Evolutionary conservation across 345 rosid genomes (phyloP).

Genomic region (Pelargonium nanum): DNA sequence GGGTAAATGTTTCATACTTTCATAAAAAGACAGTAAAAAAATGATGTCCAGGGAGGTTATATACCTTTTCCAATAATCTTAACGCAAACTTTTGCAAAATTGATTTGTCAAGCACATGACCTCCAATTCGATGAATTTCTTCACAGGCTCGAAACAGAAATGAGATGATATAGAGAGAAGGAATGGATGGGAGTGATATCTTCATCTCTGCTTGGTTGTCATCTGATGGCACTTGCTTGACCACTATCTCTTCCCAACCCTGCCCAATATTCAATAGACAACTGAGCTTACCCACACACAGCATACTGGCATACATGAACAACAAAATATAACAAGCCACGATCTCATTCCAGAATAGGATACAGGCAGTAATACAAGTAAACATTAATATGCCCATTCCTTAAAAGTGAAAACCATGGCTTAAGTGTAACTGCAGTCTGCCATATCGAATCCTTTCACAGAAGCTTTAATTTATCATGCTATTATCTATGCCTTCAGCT

Average conservation of each 20-base stretch:
- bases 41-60: slow-evolving; percentile 4
- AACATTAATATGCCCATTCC: not conserved
- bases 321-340: slow-evolving; percentile 3
- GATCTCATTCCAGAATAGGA: not conserved
- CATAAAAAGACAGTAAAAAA: not conserved
- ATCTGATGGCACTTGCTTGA: slow-evolving; percentile 66
- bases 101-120: slow-evolving; percentile 85
- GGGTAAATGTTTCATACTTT: not conserved
- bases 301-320: not conserved
- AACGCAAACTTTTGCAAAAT: slow-evolving; percentile 71
- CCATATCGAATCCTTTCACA: no score
- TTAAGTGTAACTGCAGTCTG: no score
- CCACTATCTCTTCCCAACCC: slow-evolving; percentile 98
- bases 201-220: slow-evolving; percentile 69
- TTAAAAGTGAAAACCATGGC: not conserved
- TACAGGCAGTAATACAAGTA: not conserved
- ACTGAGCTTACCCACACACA: slow-evolving; percentile 5
- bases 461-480: no score
- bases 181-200: slow-evolving; percentile 88
- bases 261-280: slow-evolving; percentile 29
- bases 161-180: slow-evolving; percentile 83
- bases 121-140: slow-evolving; percentile 95
- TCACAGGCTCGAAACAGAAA: slow-evolving; percentile 91
- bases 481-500: no score
- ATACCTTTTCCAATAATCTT: slow-evolving; percentile 71